Percentiles rank a stretch among this genome's conserved stretches.
Evolutionary conservation across 495 filamentous ascomycete species (phyloP).

Genomic region (Podospora didyma): DNA sequence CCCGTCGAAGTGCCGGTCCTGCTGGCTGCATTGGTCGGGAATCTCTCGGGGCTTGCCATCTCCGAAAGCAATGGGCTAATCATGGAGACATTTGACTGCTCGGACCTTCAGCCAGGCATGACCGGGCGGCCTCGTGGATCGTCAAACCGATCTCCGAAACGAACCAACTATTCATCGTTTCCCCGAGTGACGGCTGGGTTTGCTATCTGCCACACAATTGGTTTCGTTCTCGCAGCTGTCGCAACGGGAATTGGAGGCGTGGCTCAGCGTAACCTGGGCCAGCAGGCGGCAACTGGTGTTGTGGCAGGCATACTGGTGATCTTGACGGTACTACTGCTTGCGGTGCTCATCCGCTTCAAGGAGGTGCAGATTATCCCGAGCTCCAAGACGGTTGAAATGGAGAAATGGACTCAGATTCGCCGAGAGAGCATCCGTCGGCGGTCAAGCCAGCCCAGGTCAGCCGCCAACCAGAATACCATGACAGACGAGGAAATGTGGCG

Average conservation of each 20-base stretch:
- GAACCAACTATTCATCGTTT: conserved; percentile 63
- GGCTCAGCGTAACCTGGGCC: conserved; percentile 58
- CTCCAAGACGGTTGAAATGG: conserved; percentile 48
- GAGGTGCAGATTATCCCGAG: conserved; percentile 62
- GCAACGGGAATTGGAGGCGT: conserved; percentile 60
- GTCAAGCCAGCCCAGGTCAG: conserved; percentile 29
- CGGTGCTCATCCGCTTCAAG: conserved; percentile 57
- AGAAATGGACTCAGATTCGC: conserved; percentile 42
- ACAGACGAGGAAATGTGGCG: conserved; percentile 59
- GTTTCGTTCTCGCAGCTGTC: conserved; percentile 60
- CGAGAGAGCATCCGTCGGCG: conserved; percentile 35
- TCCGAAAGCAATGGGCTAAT: conserved; percentile 71
- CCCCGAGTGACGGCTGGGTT: conserved; percentile 69
- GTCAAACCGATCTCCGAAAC: conserved; percentile 45
- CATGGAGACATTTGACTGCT: conserved; percentile 78
- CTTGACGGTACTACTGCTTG: conserved; percentile 57
- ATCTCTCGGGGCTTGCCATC: conserved; percentile 66
- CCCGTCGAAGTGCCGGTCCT: conserved; percentile 59
- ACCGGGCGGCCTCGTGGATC: conserved; percentile 50
- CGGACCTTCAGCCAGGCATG: conserved; percentile 61
- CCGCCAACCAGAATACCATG: conserved; percentile 33
- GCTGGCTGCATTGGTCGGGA: conserved; percentile 63
- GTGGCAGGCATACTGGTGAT: conserved; percentile 59
- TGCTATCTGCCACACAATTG: conserved; percentile 61
- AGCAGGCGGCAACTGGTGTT: conserved; percentile 58